Evolutionary conservation across 805 yeast species (phyloP).

Genomic region (Wickerhamomyces alni): DNA sequence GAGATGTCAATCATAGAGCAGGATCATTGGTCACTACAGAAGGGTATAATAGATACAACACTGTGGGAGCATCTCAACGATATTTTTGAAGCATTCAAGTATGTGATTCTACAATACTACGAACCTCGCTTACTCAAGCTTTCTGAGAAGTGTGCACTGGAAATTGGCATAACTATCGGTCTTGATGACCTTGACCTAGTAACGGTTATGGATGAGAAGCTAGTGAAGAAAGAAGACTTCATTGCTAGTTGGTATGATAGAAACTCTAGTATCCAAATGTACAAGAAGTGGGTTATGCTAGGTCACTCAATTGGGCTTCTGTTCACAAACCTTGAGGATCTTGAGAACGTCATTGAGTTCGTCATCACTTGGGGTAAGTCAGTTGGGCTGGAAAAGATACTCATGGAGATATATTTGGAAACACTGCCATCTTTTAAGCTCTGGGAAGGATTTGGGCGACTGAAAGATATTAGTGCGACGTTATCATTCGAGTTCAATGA

Average conservation of each 20-base stretch:
- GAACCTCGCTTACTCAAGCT: constrained; percentile 1
- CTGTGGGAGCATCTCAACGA: constrained; percentile 4
- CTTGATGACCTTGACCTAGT: constrained; percentile 1
- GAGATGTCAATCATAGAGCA: background rate
- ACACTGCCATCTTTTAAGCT: background rate
- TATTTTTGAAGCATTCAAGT: constrained; percentile 1
- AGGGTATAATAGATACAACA: background rate
- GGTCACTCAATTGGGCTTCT: constrained; percentile 13
- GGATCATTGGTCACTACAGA: constrained; percentile 1
- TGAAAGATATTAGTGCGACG: background rate
- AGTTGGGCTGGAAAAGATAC: background rate
- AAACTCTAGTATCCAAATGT: background rate
- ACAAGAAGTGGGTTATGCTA: constrained; percentile 9
- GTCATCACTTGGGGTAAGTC: constrained; percentile 2
- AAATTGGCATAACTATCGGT: constrained; percentile 8
- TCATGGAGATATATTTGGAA: background rate
- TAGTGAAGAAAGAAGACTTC: constrained; percentile 2
- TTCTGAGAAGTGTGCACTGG: constrained; percentile 5
- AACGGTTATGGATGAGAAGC: constrained; percentile 4
- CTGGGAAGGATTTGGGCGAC: background rate
- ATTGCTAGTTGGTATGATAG: constrained; percentile 7
- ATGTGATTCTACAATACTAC: background rate
- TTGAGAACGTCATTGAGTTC: constrained; percentile 1
- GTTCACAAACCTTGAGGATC: constrained; percentile 3
- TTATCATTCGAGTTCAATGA: no score